These are phyloP conservation scores for Metahyphopichia silvanorum DNA, from an alignment of 805 yeast genomes.

Conservation along the genomic window DNA sequence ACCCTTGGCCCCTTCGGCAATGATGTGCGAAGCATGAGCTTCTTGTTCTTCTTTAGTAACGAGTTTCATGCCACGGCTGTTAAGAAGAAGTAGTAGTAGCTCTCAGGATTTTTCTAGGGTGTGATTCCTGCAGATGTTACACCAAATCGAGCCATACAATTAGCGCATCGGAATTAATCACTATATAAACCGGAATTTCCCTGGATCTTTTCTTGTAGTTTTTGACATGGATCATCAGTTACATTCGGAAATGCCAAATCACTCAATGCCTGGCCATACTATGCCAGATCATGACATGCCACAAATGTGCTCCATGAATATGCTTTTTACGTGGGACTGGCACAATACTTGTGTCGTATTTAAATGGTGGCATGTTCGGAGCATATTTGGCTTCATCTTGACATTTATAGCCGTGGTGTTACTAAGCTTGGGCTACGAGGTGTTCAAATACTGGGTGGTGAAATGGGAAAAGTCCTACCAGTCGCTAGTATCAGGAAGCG, in stretches of 20 bases:
- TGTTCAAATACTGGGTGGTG: slow-evolving; percentile 28
- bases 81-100: no score
- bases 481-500: slow-evolving; percentile 6
- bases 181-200: no score
- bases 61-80: slow-evolving; percentile 39
- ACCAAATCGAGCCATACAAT: no score
- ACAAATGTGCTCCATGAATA: slow-evolving; percentile 20
- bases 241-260: neutral
- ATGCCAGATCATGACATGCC: neutral
- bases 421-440: slow-evolving; percentile 61
- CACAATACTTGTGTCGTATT: slow-evolving; percentile 69
- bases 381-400: slow-evolving; percentile 46
- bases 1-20: slow-evolving; percentile 38
- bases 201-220: neutral
- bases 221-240: neutral
- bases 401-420: slow-evolving; percentile 48
- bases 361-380: slow-evolving; percentile 75
- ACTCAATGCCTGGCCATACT: slow-evolving; percentile 1
- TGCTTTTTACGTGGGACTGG: slow-evolving; percentile 81
- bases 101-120: no score
- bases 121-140: no score
- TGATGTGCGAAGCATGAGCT: slow-evolving; percentile 35
- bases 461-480: slow-evolving; percentile 23
- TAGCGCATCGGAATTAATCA: no score
- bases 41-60: slow-evolving; percentile 34